phyloP scores from a whole-genome alignment of 176 grass and related monocot species.

The Paspalum vaginatum region DNA sequence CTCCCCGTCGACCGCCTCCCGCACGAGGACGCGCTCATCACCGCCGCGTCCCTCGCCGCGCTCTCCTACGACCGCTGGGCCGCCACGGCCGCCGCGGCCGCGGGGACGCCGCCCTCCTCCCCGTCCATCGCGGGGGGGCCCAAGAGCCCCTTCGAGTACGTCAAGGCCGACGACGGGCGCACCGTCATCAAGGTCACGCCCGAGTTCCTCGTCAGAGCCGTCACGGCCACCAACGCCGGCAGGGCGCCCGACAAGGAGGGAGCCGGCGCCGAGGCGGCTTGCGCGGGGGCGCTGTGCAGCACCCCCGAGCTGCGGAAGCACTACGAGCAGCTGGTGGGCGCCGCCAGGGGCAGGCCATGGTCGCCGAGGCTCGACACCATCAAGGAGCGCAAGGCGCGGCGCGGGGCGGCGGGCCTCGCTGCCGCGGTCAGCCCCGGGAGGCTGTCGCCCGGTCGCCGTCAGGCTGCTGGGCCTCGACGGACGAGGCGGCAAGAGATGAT shows the following conservation, averaged over 20 bases:
- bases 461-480: slow-evolving; percentile 46
- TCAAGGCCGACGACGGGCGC: slow-evolving; percentile 63
- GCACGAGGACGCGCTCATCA: slow-evolving; percentile 59
- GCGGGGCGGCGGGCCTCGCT: not conserved
- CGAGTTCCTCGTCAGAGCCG: slow-evolving; percentile 60
- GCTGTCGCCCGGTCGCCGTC: slow-evolving; percentile 64
- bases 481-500: slow-evolving; percentile 18
- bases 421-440: slow-evolving; percentile 35
- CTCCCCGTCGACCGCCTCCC: slow-evolving; percentile 82
- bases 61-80: slow-evolving; percentile 42
- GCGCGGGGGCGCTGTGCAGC: slow-evolving; percentile 59
- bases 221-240: slow-evolving; percentile 28
- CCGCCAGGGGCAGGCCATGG: slow-evolving; percentile 58
- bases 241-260: not conserved
- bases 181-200: slow-evolving; percentile 72
- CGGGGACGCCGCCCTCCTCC: not conserved
- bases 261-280: not conserved
- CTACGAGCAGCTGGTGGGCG: slow-evolving; percentile 85
- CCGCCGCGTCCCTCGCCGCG: slow-evolving; percentile 50
- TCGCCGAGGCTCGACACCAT: slow-evolving; percentile 85
- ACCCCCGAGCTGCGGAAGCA: slow-evolving; percentile 96
- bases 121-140: slow-evolving; percentile 35
- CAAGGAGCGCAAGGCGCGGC: slow-evolving; percentile 57
- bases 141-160: slow-evolving; percentile 69
- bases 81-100: not conserved